These are phyloP conservation scores for Aspergillus ochraceus DNA, from an alignment of 2,329 filamentous ascomycete genomes.

Conservation along the genomic window DNA sequence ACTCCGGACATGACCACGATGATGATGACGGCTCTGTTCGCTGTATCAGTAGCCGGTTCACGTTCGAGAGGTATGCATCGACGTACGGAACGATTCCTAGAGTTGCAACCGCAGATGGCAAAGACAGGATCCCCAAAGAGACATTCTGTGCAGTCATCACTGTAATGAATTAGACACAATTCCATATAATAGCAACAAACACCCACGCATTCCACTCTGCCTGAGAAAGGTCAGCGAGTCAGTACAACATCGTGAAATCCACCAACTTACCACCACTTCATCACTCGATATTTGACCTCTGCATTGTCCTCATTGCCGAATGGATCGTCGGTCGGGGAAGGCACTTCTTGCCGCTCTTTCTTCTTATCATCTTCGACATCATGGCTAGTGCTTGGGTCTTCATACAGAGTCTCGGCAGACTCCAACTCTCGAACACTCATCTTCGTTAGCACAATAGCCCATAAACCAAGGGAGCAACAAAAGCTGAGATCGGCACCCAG, in stretches of 20 bases:
- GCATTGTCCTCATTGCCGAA: slow-evolving; percentile 40
- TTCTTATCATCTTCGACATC: background rate
- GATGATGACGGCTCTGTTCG: slow-evolving; percentile 50
- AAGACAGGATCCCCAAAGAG: slow-evolving; percentile 57
- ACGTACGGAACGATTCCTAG: slow-evolving; percentile 55
- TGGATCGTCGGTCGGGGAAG: slow-evolving; percentile 13
- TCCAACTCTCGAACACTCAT: background rate
- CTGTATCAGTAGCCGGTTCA: background rate
- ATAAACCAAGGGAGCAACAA: background rate
- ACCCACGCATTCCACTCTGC: slow-evolving; percentile 40
- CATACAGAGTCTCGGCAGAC: background rate
- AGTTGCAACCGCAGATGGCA: slow-evolving; percentile 54
- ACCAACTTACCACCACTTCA: slow-evolving; percentile 44
- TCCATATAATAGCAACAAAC: background rate
- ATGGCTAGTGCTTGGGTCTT: background rate
- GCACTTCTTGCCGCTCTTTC: background rate
- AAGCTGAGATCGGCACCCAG: background rate
- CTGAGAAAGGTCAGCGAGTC: slow-evolving; percentile 12
- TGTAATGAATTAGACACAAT: slow-evolving; percentile 8
- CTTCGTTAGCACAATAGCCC: background rate
- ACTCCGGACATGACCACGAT: slow-evolving; percentile 55
- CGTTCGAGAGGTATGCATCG: background rate
- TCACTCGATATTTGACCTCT: slow-evolving; percentile 52
- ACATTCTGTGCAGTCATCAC: slow-evolving; percentile 62
- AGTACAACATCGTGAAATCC: background rate